Evolutionary conservation across 208 protist species (phyloP).

Genomic region (Borovskyia barvae): DNA sequence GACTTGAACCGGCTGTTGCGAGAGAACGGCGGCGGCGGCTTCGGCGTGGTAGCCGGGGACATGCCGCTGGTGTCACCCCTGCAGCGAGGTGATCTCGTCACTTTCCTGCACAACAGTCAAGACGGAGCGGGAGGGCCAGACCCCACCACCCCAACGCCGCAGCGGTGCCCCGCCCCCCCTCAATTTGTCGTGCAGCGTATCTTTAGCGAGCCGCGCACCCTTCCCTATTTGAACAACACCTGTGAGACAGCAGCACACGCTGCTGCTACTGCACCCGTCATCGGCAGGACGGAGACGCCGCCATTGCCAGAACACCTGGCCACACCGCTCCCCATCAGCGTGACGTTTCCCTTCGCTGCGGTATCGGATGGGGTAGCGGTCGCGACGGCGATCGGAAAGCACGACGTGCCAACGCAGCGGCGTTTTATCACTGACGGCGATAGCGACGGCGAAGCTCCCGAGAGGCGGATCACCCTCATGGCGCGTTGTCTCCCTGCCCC

Average conservation of each 20-base stretch:
- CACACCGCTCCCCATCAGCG: constrained; percentile 6
- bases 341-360: constrained; percentile 5
- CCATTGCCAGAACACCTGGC: too few relatives aligned
- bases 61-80: constrained; percentile 42
- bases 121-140: not conserved
- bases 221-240: too few relatives aligned
- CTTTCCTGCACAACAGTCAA: constrained; percentile 21
- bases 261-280: too few relatives aligned
- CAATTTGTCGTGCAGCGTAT: constrained; percentile 25
- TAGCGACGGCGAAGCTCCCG: not conserved
- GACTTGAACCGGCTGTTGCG: constrained; percentile 29
- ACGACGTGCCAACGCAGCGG: not conserved
- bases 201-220: constrained; percentile 19
- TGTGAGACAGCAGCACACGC: too few relatives aligned
- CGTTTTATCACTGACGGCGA: not conserved
- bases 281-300: too few relatives aligned
- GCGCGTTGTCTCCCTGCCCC: constrained; percentile 11
- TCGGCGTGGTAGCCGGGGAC: constrained; percentile 38
- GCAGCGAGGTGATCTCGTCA: constrained; percentile 47
- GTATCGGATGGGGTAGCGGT: not conserved
- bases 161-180: not conserved
- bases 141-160: too few relatives aligned
- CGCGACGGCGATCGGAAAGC: not conserved
- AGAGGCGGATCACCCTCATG: constrained; percentile 8
- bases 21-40: constrained; percentile 23